phyloP scores from a whole-genome alignment of 75 land plant genomes.

The Chamaecyparis obtusa region DNA sequence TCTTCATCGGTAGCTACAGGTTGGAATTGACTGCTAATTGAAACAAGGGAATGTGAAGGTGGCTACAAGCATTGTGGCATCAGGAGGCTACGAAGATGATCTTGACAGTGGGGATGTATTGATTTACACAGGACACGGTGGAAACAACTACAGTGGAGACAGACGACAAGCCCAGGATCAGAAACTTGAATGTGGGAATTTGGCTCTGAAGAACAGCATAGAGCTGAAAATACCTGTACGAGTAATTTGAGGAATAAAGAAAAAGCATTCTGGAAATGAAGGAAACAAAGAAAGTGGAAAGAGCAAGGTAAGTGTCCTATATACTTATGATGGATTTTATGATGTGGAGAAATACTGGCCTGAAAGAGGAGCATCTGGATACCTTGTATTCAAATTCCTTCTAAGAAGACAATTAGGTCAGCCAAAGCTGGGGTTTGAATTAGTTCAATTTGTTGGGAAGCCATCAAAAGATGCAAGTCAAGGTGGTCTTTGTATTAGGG shows the following conservation, averaged over 20 bases:
- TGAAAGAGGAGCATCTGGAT: slow-evolving; percentile 35
- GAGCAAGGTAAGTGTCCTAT: slow-evolving; percentile 23
- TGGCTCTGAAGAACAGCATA: slow-evolving; percentile 29
- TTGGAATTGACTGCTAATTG: slow-evolving; percentile 68
- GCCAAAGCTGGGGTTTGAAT: slow-evolving; percentile 18
- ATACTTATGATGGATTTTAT: slow-evolving; percentile 70
- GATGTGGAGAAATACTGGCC: slow-evolving; percentile 35
- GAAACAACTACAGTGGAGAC: slow-evolving; percentile 29
- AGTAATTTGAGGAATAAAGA: slow-evolving; percentile 22
- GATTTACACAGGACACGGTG: slow-evolving; percentile 80
- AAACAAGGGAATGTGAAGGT: slow-evolving; percentile 19
- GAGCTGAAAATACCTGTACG: slow-evolving; percentile 24
- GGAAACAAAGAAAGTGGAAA: slow-evolving; percentile 18
- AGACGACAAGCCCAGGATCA: slow-evolving; percentile 21
- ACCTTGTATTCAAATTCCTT: slow-evolving; percentile 42
- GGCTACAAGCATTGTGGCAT: slow-evolving; percentile 71
- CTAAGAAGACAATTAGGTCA: slow-evolving; percentile 43
- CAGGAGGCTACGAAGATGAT: slow-evolving; percentile 81
- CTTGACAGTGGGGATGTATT: slow-evolving; percentile 62
- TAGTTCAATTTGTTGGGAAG: slow-evolving; percentile 7
- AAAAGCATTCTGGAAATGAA: background rate
- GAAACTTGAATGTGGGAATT: slow-evolving; percentile 23
- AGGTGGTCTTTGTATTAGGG: background rate
- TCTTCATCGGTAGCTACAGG: slow-evolving; percentile 64
- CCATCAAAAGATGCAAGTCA: background rate